A percentile compares a stretch with the other conserved stretches of the same genome.
Conservation (phyloP, 208 protist species). For the Porcisia hertigi region DNA sequence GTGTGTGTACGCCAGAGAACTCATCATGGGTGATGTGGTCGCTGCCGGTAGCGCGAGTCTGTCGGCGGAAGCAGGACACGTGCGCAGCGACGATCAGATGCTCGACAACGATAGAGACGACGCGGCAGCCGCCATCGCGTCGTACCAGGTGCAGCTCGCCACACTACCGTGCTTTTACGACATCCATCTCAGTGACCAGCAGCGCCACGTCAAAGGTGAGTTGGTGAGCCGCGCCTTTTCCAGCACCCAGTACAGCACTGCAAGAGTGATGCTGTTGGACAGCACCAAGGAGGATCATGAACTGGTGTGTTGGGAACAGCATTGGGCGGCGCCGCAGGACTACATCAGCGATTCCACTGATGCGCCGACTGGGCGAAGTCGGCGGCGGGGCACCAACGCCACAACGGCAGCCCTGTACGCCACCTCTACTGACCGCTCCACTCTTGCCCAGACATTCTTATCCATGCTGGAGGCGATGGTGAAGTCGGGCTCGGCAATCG, state of each 20-base stretch:
- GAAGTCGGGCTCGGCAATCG: constrained; percentile 38
- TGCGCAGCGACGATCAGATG: constrained; percentile 4
- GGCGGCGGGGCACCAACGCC: background rate
- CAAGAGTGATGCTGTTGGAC: constrained; percentile 41
- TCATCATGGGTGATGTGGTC: constrained; percentile 78
- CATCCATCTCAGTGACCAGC: constrained; percentile 75
- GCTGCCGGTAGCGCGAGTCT: background rate
- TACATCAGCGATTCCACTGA: constrained; percentile 1
- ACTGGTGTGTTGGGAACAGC: constrained; percentile 62
- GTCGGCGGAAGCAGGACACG: background rate
- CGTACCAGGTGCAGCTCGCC: constrained; percentile 7
- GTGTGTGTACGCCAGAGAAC: constrained; percentile 57
- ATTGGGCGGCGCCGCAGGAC: constrained; percentile 24
- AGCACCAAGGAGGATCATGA: constrained; percentile 53
- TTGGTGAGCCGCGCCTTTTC: constrained; percentile 66
- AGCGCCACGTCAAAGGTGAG: constrained; percentile 84
- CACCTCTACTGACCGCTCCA: constrained; percentile 65
- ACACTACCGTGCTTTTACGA: constrained; percentile 41
- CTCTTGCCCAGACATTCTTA: constrained; percentile 83
- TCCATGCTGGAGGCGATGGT: constrained; percentile 67
- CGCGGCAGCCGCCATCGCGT: background rate
- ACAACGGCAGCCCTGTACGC: constrained; percentile 27
- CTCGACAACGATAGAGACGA: constrained; percentile 9
- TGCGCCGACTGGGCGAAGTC: background rate
- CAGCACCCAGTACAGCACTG: constrained; percentile 48